Conservation (phyloP, 768 basidiomycete genomes). For the Trametes villosa region DNA sequence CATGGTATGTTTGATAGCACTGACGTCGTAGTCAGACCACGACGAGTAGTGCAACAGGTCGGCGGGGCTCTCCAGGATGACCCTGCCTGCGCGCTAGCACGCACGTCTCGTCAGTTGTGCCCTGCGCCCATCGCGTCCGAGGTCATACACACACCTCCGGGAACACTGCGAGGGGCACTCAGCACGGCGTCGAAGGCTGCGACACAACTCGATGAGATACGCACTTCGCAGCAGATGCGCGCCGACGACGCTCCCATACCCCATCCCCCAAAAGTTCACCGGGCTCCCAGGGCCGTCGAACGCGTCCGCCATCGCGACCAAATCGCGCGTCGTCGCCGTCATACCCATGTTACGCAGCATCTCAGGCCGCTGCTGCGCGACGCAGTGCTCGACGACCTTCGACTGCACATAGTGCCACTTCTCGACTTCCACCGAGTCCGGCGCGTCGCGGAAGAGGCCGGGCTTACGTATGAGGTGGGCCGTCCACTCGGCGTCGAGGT, state of each 20-base stretch:
- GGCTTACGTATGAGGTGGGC: background rate
- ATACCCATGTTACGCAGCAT: slow-evolving; percentile 5
- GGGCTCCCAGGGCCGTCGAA: too few relatives aligned
- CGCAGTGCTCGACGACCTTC: background rate
- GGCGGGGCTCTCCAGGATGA: background rate
- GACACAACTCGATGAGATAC: background rate
- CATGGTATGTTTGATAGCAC: too few relatives aligned
- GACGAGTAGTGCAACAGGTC: too few relatives aligned
- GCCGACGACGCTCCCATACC: background rate
- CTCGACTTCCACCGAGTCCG: background rate
- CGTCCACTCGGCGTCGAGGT: background rate
- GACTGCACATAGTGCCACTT: background rate
- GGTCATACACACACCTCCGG: background rate
- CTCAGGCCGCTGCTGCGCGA: background rate
- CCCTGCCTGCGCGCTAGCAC: background rate
- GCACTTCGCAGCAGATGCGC: background rate
- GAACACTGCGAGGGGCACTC: background rate
- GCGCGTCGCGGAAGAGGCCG: background rate
- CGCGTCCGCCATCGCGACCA: slow-evolving; percentile 2
- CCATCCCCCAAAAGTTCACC: slow-evolving; percentile 10
- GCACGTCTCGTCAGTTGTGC: too few relatives aligned
- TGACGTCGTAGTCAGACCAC: too few relatives aligned
- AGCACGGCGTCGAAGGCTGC: background rate
- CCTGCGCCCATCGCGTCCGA: too few relatives aligned
- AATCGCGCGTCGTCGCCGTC: slow-evolving; percentile 3